A percentile compares a stretch with the other conserved stretches of the same genome.
Conservation (phyloP, 2,329 filamentous ascomycete species). For the Phialemonium atrogriseum region DNA sequence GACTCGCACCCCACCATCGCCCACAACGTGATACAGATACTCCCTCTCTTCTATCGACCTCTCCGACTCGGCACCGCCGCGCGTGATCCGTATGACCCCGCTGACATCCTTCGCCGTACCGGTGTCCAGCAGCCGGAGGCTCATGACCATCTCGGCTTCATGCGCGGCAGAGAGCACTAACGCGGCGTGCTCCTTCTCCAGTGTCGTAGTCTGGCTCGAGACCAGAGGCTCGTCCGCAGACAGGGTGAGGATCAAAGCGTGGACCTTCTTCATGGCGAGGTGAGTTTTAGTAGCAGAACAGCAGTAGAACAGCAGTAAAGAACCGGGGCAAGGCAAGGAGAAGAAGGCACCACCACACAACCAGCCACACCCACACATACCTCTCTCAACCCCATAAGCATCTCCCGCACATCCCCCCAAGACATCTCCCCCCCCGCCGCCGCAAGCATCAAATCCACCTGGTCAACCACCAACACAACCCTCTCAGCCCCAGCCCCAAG, state of each 20-base stretch:
- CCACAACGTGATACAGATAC: constrained; percentile 70
- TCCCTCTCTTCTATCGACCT: constrained; percentile 51
- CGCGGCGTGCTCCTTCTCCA: constrained; percentile 65
- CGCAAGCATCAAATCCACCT: constrained; percentile 57
- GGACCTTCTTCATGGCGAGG: constrained; percentile 49
- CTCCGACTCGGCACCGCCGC: constrained; percentile 32
- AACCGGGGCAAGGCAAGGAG: neutral
- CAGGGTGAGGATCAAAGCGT: constrained; percentile 58
- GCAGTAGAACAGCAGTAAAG: neutral
- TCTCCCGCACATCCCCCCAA: constrained; percentile 34
- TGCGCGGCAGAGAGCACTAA: constrained; percentile 68
- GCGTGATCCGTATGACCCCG: constrained; percentile 72
- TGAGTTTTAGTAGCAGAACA: neutral
- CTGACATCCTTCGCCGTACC: constrained; percentile 87
- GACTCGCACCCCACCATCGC: constrained; percentile 71
- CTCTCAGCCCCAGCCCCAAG: constrained; percentile 23
- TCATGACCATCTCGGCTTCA: constrained; percentile 61
- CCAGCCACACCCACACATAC: too few species aligned
- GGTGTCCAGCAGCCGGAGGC: constrained; percentile 71
- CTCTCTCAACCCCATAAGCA: constrained; percentile 53
- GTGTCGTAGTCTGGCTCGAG: constrained; percentile 46
- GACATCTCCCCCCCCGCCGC: constrained; percentile 38
- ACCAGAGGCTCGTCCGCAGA: constrained; percentile 70
- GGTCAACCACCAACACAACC: constrained; percentile 56
- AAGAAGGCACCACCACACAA: too few species aligned